Conservation (phyloP, 306 rosid species). For the Acmispon strigosus region DNA sequence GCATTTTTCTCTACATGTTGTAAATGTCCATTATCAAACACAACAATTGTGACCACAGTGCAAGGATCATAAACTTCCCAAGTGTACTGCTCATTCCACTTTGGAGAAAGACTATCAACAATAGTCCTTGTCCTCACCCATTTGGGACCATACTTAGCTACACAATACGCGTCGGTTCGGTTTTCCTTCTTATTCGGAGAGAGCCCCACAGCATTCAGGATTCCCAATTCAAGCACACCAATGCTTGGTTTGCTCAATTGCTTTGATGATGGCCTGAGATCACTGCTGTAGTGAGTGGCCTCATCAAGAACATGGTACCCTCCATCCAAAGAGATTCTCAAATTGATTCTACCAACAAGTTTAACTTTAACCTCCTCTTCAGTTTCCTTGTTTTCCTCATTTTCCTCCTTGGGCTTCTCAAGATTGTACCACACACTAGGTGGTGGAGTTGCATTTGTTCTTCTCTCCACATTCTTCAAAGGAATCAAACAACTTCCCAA, state of each 20-base stretch:
- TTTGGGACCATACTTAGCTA: conserved; percentile 44
- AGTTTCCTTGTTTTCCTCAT: background rate
- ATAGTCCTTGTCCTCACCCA: conserved; percentile 52
- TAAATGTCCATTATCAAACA: conserved; percentile 41
- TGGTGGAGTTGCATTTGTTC: conserved; percentile 14
- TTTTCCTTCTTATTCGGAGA: conserved; percentile 40
- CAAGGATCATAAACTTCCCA: conserved; percentile 53
- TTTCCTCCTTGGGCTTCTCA: background rate
- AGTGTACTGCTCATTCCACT: conserved; percentile 34
- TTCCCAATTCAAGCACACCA: conserved; percentile 47
- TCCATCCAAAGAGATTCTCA: conserved; percentile 46
- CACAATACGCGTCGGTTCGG: conserved; percentile 40
- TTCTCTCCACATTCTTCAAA: conserved; percentile 20
- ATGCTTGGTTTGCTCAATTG: conserved; percentile 22
- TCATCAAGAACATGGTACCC: conserved; percentile 58
- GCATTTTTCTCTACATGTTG: conserved; percentile 15
- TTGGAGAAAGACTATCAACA: conserved; percentile 31
- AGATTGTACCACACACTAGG: conserved; percentile 20
- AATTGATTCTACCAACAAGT: background rate
- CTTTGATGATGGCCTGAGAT: conserved; percentile 33
- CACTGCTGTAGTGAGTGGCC: conserved; percentile 38
- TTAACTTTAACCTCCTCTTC: background rate
- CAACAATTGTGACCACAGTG: conserved; percentile 39
- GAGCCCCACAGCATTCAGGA: conserved; percentile 31
- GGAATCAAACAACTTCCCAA: conserved; percentile 30